Evolutionary conservation across 202 grass and related monocot genomes (phyloP).

Genomic region (Hordeum pubiflorum): DNA sequence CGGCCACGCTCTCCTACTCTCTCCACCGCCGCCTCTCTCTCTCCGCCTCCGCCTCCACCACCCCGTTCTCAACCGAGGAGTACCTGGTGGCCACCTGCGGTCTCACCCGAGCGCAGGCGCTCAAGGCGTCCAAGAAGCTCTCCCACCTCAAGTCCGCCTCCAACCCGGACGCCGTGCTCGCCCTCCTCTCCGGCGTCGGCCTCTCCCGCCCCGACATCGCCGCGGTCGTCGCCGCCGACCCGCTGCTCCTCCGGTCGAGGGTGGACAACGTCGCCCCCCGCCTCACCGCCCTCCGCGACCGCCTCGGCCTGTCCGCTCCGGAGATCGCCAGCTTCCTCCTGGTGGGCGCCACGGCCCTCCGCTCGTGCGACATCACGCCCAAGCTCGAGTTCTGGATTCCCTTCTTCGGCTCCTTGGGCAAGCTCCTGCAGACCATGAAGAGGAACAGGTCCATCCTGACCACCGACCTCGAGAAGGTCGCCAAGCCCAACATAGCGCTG

Average conservation of each 20-base stretch:
- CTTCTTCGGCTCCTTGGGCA: neutral
- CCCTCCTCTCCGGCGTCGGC: constrained; percentile 6
- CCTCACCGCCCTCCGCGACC: neutral
- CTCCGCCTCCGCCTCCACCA: neutral
- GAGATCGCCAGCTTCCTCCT: constrained; percentile 20
- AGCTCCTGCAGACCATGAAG: neutral
- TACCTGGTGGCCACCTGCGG: neutral
- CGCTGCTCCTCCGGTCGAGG: neutral
- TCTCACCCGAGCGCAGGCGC: neutral
- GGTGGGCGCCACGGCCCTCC: neutral
- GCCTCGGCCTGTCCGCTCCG: neutral
- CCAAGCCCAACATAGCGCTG: constrained; percentile 19
- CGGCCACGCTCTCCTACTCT: neutral
- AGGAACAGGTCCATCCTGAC: constrained; percentile 8
- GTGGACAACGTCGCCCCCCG: neutral
- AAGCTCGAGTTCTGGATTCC: constrained; percentile 14
- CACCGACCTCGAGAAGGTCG: neutral
- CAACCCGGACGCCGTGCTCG: constrained; percentile 5
- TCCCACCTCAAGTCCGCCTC: constrained; percentile 13
- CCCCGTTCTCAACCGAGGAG: neutral
- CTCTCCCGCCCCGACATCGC: neutral
- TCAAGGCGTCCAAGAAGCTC: constrained; percentile 6
- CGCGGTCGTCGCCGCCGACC: constrained; percentile 2
- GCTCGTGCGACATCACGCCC: neutral
- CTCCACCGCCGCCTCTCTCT: neutral